Base-by-base conservation (phyloP, 2,329 filamentous ascomycete genomes). In the Fusarium hostae region DNA sequence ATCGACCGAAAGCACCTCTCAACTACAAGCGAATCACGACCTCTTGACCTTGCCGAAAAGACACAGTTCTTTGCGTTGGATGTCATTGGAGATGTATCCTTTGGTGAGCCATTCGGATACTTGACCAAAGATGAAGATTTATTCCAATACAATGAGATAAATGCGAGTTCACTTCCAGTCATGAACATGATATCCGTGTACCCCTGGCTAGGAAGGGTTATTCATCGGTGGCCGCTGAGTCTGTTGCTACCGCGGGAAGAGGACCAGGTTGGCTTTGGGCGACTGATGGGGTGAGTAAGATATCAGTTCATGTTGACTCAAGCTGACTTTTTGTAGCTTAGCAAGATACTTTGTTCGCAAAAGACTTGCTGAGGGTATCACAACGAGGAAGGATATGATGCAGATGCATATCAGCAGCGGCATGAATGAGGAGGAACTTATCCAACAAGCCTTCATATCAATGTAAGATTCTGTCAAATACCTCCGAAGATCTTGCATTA, bases 31-130 rank as follows among this genome's bases (percentile, higher is more conserved):
- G 64, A 79, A 3, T 79, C 79, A 28, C 73, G 74, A 1, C 80
- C 79, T 0, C 79, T 88, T 62, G 86, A 89, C 70, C 78, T 89
- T 45, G 84, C 84, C 26, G 79, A 81, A 41, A 86, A 86, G 67
- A 83, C 84, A 5, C 84, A 86, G 28, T 87, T 84, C 79, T 86
- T 88, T 60, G 83, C 86, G 2, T 78, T 89, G 1, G 87, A 89
- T 61, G 84, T 86, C 4, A 86, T 89, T 44, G 84, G 84, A 16
- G 82, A 87, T 40, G 78, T 89, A 26, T 85, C 85, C 0, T 84
- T 88, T n/a, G 86, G 86, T 10, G 75, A 82, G 16, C 74, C 86
- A 0, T 88, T 88, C 66, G 86, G 87, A 7, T 85, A 85, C 70
- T 79, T 89, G 18, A 78, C 79, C 26, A 79, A 83, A 10, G 85